A percentile compares a stretch with the other conserved stretches of the same genome.
Evolutionary conservation across 2,329 filamentous ascomycete genomes (phyloP).

Genomic region (Trichoderma oligosporum): DNA sequence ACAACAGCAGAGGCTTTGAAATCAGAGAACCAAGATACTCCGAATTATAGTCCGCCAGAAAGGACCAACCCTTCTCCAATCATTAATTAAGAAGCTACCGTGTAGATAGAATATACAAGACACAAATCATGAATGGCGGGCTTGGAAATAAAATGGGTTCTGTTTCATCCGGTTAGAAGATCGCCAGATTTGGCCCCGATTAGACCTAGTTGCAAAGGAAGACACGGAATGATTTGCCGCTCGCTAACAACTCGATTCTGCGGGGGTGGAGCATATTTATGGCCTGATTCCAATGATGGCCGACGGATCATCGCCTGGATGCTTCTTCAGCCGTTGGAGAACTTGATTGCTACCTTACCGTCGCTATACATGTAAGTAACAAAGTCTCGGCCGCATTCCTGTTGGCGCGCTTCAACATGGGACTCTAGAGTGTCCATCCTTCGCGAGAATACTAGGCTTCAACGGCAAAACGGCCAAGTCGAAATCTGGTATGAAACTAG

Average conservation of each 20-base stretch:
- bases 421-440: neutral
- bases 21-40: neutral
- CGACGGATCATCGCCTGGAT: neutral
- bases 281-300: neutral
- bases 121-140: neutral
- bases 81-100: no score
- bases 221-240: neutral
- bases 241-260: neutral
- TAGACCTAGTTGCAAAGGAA: neutral
- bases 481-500: neutral
- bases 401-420: constrained; percentile 3
- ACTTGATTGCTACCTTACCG: neutral
- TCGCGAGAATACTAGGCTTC: neutral
- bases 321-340: neutral
- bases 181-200: constrained; percentile 8
- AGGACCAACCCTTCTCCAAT: neutral
- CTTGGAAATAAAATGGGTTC: neutral
- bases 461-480: neutral
- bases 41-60: neutral
- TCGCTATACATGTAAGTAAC: neutral
- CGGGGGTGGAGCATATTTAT: constrained; percentile 1
- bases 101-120: no score
- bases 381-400: neutral
- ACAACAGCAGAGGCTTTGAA: neutral
- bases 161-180: neutral